These are phyloP conservation scores for Phytopythium ostracodes DNA, from an alignment of 352 stramenopile genomes.

Conservation along the genomic window DNA sequence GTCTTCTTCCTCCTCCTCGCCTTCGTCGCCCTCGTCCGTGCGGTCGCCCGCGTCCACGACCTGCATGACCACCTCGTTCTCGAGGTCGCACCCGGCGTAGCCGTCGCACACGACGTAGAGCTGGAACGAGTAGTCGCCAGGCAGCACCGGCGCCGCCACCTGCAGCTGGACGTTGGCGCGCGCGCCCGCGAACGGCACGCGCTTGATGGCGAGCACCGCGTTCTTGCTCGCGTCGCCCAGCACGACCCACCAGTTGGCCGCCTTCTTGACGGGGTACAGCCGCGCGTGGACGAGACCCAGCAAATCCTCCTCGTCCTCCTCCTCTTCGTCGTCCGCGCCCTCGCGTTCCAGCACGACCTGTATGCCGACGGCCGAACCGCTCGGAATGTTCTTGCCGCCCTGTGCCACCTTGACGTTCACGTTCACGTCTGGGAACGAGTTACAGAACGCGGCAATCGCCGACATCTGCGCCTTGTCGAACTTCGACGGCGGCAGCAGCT, in stretches of 20 bases:
- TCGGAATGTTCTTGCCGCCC: slow-evolving; percentile 86
- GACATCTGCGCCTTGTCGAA: slow-evolving; percentile 89
- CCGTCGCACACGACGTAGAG: slow-evolving; percentile 99
- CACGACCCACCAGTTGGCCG: slow-evolving; percentile 98
- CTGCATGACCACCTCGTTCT: slow-evolving; percentile 89
- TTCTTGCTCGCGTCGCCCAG: slow-evolving; percentile 96
- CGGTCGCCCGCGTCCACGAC: slow-evolving; percentile 47
- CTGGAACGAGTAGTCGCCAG: slow-evolving; percentile 93
- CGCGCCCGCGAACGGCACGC: slow-evolving; percentile 88
- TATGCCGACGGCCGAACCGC: slow-evolving; percentile 89
- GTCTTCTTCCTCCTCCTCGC: slow-evolving; percentile 29
- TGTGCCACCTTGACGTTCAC: slow-evolving; percentile 92
- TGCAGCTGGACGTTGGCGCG: slow-evolving; percentile 88
- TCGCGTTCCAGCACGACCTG: slow-evolving; percentile 90
- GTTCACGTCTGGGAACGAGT: slow-evolving; percentile 98
- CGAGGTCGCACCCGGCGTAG: slow-evolving; percentile 98
- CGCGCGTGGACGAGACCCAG: slow-evolving; percentile 71
- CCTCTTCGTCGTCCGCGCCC: slow-evolving; percentile 91
- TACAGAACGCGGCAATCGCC: slow-evolving; percentile 99
- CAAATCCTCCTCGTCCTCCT: slow-evolving; percentile 49
- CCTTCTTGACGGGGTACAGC: slow-evolving; percentile 88
- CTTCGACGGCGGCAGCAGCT: slow-evolving; percentile 84
- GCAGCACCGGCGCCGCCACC: slow-evolving; percentile 93
- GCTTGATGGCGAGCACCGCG: slow-evolving; percentile 96
- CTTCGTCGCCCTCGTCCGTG: slow-evolving; percentile 47